phyloP scores from a whole-genome alignment of 768 basidiomycete genomes.

The Mycena amicta region DNA sequence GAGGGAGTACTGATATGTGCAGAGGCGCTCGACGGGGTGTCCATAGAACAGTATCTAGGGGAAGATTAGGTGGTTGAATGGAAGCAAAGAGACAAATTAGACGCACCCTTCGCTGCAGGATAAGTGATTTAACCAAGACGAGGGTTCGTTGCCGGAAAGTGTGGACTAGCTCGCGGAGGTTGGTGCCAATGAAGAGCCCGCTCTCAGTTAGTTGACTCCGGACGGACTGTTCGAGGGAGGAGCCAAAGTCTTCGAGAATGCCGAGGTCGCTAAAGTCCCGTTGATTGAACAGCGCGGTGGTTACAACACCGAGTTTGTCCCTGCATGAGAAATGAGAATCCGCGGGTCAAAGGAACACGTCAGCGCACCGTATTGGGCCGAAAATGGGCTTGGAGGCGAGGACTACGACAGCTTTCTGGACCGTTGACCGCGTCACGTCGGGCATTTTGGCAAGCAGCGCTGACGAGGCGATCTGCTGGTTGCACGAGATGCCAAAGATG shows the following conservation, averaged over 20 bases:
- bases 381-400: constrained; percentile 89
- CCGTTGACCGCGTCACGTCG: constrained; percentile 93
- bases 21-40: constrained; percentile 92
- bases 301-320: constrained; percentile 93
- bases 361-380: constrained; percentile 80
- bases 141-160: constrained; percentile 92
- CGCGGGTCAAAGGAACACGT: neutral
- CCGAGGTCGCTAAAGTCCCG: constrained; percentile 86
- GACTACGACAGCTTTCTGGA: constrained; percentile 97
- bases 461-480: constrained; percentile 88
- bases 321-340: constrained; percentile 37
- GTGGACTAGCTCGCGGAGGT: constrained; percentile 80
- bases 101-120: constrained; percentile 87
- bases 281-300: constrained; percentile 87
- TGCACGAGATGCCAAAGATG: constrained; percentile 97
- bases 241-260: constrained; percentile 87
- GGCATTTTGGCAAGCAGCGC: constrained; percentile 74
- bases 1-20: constrained; percentile 98
- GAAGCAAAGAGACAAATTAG: neutral
- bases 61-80: constrained; percentile 6
- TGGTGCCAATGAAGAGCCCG: constrained; percentile 91
- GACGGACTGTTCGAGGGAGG: constrained; percentile 74
- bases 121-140: constrained; percentile 90
- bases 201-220: constrained; percentile 87
- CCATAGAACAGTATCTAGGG: constrained; percentile 93